These are phyloP conservation scores for Calocybe gambosa DNA, from an alignment of 1,284 basidiomycete species.

Conservation along the genomic window DNA sequence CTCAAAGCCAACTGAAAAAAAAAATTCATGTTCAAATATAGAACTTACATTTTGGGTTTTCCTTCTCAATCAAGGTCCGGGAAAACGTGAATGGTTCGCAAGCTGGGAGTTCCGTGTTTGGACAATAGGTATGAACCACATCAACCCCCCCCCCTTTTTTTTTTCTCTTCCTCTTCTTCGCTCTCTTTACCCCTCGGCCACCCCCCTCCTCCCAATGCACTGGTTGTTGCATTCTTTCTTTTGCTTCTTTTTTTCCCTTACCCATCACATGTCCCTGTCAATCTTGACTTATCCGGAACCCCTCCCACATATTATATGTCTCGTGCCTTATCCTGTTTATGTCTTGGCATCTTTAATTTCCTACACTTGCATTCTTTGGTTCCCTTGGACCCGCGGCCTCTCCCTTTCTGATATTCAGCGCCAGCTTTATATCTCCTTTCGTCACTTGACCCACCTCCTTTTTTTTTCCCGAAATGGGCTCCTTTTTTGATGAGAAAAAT, in stretches of 20 bases:
- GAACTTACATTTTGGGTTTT: conserved; percentile 77
- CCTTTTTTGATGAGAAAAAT: neutral
- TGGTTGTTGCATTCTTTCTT: neutral
- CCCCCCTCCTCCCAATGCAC: neutral
- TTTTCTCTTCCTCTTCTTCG: neutral
- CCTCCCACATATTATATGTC: neutral
- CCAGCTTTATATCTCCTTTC: too few relatives aligned
- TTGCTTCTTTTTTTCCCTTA: conserved; percentile 14
- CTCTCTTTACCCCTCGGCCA: too few relatives aligned
- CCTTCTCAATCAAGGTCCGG: conserved; percentile 63
- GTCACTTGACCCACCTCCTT: too few relatives aligned
- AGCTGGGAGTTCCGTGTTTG: conserved; percentile 59
- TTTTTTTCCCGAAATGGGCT: too few relatives aligned
- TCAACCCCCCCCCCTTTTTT: neutral
- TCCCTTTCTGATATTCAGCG: too few relatives aligned
- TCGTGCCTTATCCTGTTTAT: neutral
- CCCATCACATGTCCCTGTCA: conserved; percentile 2
- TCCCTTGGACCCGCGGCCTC: too few relatives aligned
- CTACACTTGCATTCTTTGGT: neutral
- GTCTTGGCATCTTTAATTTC: neutral
- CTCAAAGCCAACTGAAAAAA: neutral
- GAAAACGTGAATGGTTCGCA: conserved; percentile 64
- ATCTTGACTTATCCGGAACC: conserved; percentile 11
- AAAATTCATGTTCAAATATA: conserved; percentile 24
- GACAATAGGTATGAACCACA: conserved; percentile 41